Base-by-base conservation (phyloP, 2,329 filamentous ascomycete genomes). In the Zymoseptoria pseudotritici region DNA sequence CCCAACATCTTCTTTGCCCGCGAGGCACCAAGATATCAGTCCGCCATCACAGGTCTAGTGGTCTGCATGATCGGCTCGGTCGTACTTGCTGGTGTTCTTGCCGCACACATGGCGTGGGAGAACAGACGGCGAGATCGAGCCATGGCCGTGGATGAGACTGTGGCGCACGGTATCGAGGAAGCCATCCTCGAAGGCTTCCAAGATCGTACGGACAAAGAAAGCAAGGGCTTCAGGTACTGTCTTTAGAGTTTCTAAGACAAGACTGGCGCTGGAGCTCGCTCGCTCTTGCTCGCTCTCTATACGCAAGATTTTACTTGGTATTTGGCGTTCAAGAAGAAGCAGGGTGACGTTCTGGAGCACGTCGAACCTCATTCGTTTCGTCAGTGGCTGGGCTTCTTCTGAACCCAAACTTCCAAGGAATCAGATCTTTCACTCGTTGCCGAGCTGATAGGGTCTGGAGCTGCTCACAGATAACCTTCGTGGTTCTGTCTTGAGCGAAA, bases 1-100 rank as follows among this genome's bases (percentile, higher is more conserved):
- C 85, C 85, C 0, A 72, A 87, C 1, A 76, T 88, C 0, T 88
- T 88, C 73, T 78, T 75, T 62, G 72, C 77, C 17, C 74, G 75
- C 7, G 83, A 87, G 58, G 81, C 81, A 0, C 86, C 85, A 0
- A 67, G 72, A 4, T 88, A 88, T 65, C 77, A 77, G 2, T 80
- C 81, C 0, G 85, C 78, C 2, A 62, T 66, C 51, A 67, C 61
- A 17, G 65, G 62, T 1, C 51, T 67, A 17, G 36, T 61, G 3
- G 58, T 58, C 13, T 57, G 54, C 49, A 57, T 55, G 49, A 61
- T 46, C 36, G 36, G 36, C 5, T 46, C 36, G 36, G 13, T 63
- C 24, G 22, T 54, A 4, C 10, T 61, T 21, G 49, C 53, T 19
- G 59, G 50, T 10, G 20, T 53, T 13, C 46, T 58, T 4, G 56